phyloP scores from a whole-genome alignment of 2,329 filamentous ascomycete species.

The Phyllosticta citriasiana region DNA sequence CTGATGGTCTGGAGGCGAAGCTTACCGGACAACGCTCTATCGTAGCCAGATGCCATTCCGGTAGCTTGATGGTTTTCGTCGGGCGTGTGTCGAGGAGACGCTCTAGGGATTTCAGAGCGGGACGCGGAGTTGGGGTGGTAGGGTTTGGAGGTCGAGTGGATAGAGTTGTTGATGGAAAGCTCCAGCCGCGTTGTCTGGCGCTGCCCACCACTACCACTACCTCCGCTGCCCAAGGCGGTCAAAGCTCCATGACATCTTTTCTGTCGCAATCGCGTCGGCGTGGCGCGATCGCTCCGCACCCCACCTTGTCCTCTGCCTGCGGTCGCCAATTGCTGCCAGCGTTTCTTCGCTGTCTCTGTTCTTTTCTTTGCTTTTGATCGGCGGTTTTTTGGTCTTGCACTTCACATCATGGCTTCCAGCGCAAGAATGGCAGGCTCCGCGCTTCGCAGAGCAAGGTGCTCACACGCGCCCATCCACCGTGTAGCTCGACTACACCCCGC shows the following conservation, averaged over 20 bases:
- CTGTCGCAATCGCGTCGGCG: neutral
- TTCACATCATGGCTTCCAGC: slow-evolving; percentile 27
- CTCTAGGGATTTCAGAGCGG: neutral
- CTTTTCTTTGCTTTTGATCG: neutral
- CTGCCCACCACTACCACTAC: slow-evolving; percentile 1
- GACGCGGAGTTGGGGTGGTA: neutral
- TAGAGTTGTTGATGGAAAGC: slow-evolving; percentile 1
- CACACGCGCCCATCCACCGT: slow-evolving; percentile 17
- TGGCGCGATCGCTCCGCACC: neutral
- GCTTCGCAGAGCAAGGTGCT: slow-evolving; percentile 23
- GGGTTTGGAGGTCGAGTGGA: neutral
- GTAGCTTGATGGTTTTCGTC: neutral
- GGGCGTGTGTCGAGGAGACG: neutral
- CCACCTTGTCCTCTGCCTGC: slow-evolving; percentile 1
- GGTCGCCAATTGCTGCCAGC: neutral
- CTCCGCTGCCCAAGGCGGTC: neutral
- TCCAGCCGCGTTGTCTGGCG: slow-evolving; percentile 9
- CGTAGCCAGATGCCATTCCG: slow-evolving; percentile 71
- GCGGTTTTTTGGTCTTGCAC: slow-evolving; percentile 6
- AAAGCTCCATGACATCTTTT: slow-evolving; percentile 12
- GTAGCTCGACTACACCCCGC: slow-evolving; percentile 18
- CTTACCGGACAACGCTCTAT: slow-evolving; percentile 97
- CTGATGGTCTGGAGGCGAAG: slow-evolving; percentile 24
- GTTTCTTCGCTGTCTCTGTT: neutral
- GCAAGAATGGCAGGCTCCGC: slow-evolving; percentile 21